Conservation (phyloP, 2,329 filamentous ascomycete species). For the Neonectria coccinea region DNA sequence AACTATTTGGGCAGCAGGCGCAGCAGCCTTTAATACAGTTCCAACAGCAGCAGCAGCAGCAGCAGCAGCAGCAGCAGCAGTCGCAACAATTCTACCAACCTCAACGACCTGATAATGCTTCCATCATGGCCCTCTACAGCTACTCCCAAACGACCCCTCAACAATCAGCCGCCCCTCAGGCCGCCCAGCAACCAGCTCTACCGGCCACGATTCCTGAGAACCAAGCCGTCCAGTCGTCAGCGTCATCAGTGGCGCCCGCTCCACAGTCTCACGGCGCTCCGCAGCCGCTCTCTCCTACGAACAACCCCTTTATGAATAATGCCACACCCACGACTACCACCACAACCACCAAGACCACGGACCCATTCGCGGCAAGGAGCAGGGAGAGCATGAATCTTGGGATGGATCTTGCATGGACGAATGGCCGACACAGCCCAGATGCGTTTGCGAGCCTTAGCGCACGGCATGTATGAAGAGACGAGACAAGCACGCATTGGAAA, state of each 20-base stretch:
- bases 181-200: constrained; percentile 43
- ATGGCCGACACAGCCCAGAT: constrained; percentile 81
- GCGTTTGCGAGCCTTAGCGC: constrained; percentile 82
- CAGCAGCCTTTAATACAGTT: constrained; percentile 39
- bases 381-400: constrained; percentile 78
- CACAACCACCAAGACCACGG: constrained; percentile 50
- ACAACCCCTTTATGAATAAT: constrained; percentile 68
- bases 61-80: constrained; percentile 41
- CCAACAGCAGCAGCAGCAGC: constrained; percentile 34
- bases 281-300: constrained; percentile 56
- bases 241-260: constrained; percentile 38
- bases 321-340: constrained; percentile 42
- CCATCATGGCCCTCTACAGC: constrained; percentile 81
- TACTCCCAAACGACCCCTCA: constrained; percentile 65
- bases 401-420: constrained; percentile 72
- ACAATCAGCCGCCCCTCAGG: constrained; percentile 48
- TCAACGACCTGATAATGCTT: constrained; percentile 73
- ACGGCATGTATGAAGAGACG: constrained; percentile 59
- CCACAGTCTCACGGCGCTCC: constrained; percentile 47
- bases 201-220: constrained; percentile 48
- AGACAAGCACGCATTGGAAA: constrained; percentile 30
- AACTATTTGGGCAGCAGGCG: constrained; percentile 40
- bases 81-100: constrained; percentile 55
- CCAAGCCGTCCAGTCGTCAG: constrained; percentile 42
- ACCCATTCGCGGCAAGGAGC: constrained; percentile 62